phyloP scores from a whole-genome alignment of 1,284 basidiomycete species.

The Athelia sp. region DNA sequence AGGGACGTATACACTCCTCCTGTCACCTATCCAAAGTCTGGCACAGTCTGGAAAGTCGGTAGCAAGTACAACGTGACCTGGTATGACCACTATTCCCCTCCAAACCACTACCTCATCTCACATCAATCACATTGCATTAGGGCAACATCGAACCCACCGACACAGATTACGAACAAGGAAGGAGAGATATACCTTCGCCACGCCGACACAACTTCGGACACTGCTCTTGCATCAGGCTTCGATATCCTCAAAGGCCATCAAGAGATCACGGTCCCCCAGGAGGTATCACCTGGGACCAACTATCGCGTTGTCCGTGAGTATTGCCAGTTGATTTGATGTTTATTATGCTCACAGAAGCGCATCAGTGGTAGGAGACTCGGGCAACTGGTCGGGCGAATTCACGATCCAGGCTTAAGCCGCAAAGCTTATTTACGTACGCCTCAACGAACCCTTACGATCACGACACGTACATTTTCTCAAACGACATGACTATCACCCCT shows the following conservation, averaged over 20 bases:
- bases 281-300: neutral
- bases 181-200: conserved; percentile 16
- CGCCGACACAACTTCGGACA: conserved; percentile 6
- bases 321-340: neutral
- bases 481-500: too few relatives aligned
- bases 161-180: conserved; percentile 17
- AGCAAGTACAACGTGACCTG: conserved; percentile 21
- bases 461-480: too few relatives aligned
- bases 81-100: conserved; percentile 8
- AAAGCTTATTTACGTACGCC: too few relatives aligned
- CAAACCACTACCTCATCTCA: neutral
- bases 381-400: too few relatives aligned
- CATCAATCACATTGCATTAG: conserved; percentile 5
- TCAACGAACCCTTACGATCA: too few relatives aligned
- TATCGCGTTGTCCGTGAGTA: too few relatives aligned
- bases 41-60: conserved; percentile 21
- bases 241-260: conserved; percentile 15
- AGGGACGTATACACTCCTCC: conserved; percentile 20
- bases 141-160: conserved; percentile 17
- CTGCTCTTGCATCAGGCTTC: conserved; percentile 17
- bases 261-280: conserved; percentile 21
- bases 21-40: conserved; percentile 16
- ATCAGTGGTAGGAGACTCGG: too few relatives aligned
- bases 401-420: too few relatives aligned
- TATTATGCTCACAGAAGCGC: too few relatives aligned